These are phyloP conservation scores for Aspergillus pseudoviridinutans DNA, from an alignment of 2,329 filamentous ascomycete species.

Conservation along the genomic window DNA sequence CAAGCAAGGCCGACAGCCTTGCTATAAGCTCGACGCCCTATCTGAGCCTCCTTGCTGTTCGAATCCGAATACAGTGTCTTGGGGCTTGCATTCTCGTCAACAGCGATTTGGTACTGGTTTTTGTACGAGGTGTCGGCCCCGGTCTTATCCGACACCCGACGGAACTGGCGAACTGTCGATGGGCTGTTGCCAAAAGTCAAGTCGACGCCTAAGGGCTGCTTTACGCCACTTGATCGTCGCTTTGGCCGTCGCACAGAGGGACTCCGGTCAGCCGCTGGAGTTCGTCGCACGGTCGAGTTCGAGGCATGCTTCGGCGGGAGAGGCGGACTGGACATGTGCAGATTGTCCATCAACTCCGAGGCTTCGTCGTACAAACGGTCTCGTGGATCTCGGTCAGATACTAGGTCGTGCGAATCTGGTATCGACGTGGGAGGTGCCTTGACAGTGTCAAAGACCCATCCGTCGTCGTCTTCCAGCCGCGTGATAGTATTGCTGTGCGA, in stretches of 20 bases:
- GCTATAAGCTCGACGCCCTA: constrained; percentile 76
- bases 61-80: constrained; percentile 31
- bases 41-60: constrained; percentile 70
- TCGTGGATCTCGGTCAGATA: constrained; percentile 40
- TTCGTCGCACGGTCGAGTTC: constrained; percentile 52
- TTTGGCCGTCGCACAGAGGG: constrained; percentile 41
- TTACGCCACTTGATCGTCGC: constrained; percentile 50
- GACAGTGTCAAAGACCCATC: constrained; percentile 95
- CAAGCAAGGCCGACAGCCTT: constrained; percentile 79
- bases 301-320: constrained; percentile 50
- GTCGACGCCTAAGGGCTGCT: constrained; percentile 80
- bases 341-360: constrained; percentile 37
- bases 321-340: constrained; percentile 43
- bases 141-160: constrained; percentile 73
- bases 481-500: constrained; percentile 56
- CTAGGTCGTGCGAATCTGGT: constrained; percentile 50
- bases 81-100: constrained; percentile 40
- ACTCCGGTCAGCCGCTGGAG: constrained; percentile 44
- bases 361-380: constrained; percentile 35
- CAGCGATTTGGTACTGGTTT: constrained; percentile 23
- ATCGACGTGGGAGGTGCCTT: constrained; percentile 62
- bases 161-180: constrained; percentile 88
- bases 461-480: constrained; percentile 65
- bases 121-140: constrained; percentile 19
- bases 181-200: constrained; percentile 91